Evolutionary conservation across 768 basidiomycete genomes (phyloP).

Genomic region (Rhodosporidiobolus sp.): DNA sequence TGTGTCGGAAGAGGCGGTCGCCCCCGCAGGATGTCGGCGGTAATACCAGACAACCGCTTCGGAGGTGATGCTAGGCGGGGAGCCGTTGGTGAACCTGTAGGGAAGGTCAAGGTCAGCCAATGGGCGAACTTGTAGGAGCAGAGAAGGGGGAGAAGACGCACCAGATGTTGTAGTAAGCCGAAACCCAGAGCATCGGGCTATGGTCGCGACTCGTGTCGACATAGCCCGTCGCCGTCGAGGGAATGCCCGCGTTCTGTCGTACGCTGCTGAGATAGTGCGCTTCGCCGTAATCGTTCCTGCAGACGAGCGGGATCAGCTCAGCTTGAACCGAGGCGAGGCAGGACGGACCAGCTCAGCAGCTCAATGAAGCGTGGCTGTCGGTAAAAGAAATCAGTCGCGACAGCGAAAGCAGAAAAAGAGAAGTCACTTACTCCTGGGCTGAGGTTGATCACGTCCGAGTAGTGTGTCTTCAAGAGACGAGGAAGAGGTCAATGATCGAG

Average conservation of each 20-base stretch:
- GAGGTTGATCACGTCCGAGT: conserved; percentile 22
- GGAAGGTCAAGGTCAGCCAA: neutral
- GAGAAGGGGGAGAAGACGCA: neutral
- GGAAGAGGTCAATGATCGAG: neutral
- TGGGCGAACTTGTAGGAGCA: neutral
- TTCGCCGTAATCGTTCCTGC: conserved; percentile 25
- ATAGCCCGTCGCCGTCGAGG: conserved; percentile 5
- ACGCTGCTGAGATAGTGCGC: conserved; percentile 21
- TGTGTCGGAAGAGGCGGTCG: conserved; percentile 4
- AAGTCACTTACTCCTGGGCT: neutral
- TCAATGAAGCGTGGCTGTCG: conserved; percentile 17
- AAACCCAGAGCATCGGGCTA: conserved; percentile 14
- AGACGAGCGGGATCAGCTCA: no score
- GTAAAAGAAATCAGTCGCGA: no score
- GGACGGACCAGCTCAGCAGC: conserved; percentile 6
- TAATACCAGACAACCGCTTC: conserved; percentile 24
- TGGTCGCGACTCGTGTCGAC: conserved; percentile 12
- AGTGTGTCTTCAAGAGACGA: no score
- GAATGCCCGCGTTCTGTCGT: neutral
- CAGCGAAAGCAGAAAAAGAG: neutral
- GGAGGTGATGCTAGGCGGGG: conserved; percentile 5
- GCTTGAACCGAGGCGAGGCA: no score
- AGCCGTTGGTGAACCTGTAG: conserved; percentile 17
- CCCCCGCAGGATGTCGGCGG: conserved; percentile 13
- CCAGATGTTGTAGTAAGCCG: conserved; percentile 22